A percentile compares a stretch with the other conserved stretches of the same genome.
These are phyloP conservation scores for Pyrenophora graminea DNA, from an alignment of 2,329 filamentous ascomycete species.

Conservation along the genomic window DNA sequence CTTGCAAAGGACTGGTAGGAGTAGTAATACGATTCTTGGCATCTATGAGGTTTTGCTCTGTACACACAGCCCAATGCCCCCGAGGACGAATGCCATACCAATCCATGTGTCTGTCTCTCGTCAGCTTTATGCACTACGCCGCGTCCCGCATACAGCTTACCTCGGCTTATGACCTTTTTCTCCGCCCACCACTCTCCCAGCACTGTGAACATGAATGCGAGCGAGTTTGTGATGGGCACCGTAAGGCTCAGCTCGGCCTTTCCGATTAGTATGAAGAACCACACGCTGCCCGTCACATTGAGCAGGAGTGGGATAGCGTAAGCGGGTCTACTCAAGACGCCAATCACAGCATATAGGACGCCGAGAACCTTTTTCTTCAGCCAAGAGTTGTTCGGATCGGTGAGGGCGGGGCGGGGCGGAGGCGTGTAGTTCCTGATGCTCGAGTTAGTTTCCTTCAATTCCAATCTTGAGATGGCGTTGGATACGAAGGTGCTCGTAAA, in stretches of 20 bases:
- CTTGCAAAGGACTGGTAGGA: constrained; percentile 23
- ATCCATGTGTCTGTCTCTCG: constrained; percentile 71
- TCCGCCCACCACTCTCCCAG: constrained; percentile 95
- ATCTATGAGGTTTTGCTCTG: constrained; percentile 53
- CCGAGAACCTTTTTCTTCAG: constrained; percentile 65
- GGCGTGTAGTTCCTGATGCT: constrained; percentile 63
- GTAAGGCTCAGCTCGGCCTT: constrained; percentile 90
- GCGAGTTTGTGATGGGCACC: constrained; percentile 90
- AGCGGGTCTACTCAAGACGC: constrained; percentile 77
- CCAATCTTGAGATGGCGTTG: too few relatives aligned
- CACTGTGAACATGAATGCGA: constrained; percentile 95
- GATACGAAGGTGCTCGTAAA: too few relatives aligned
- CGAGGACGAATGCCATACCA: constrained; percentile 78
- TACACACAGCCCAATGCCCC: constrained; percentile 83
- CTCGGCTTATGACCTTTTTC: constrained; percentile 81
- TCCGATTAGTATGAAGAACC: constrained; percentile 95
- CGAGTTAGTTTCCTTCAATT: not conserved
- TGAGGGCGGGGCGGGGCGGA: constrained; percentile 41
- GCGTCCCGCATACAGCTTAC: constrained; percentile 56
- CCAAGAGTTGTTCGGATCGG: constrained; percentile 57
- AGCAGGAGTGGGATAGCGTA: constrained; percentile 85
- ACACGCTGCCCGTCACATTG: constrained; percentile 90
- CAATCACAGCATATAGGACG: constrained; percentile 73
- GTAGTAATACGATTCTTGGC: not conserved
- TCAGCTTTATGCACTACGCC: constrained; percentile 7